phyloP scores from a whole-genome alignment of 2,329 filamentous ascomycete species.

The Tolypocladium amazonense region DNA sequence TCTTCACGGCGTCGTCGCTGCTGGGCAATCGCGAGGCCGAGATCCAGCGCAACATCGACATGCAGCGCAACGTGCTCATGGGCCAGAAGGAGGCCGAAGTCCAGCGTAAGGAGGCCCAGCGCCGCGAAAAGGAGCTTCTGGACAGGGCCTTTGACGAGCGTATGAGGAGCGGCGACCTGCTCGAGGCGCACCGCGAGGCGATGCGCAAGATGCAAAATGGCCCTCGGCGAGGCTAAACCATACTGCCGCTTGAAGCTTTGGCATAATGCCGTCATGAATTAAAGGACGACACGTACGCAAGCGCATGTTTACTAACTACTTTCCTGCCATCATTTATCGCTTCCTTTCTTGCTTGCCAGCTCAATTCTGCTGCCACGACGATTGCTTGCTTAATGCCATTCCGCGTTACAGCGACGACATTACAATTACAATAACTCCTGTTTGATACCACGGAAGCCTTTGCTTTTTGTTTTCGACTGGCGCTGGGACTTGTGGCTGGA shows the following conservation, averaged over 20 bases:
- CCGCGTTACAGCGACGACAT: neutral
- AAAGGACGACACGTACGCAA: neutral
- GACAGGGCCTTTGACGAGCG: constrained; percentile 59
- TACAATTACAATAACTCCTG: neutral
- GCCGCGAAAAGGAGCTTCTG: constrained; percentile 43
- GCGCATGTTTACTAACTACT: neutral
- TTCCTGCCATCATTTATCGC: neutral
- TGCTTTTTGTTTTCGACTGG: neutral
- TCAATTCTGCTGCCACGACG: too few species aligned
- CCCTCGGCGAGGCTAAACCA: neutral
- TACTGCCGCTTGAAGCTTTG: too few species aligned
- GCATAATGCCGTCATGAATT: neutral
- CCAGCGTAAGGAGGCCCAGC: constrained; percentile 46
- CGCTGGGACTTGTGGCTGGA: neutral
- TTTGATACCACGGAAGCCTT: neutral
- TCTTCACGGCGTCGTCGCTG: constrained; percentile 23
- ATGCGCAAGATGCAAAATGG: constrained; percentile 64
- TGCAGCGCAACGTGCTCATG: constrained; percentile 45
- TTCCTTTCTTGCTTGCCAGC: neutral
- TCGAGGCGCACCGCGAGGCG: constrained; percentile 67
- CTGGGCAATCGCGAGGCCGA: constrained; percentile 26
- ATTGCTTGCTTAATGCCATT: too few species aligned
- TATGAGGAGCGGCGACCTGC: constrained; percentile 66
- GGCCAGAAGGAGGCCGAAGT: constrained; percentile 53
- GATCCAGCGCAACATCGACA: constrained; percentile 38